Evolutionary conservation across 495 filamentous ascomycete genomes (phyloP), one percentile per base, ranked within the genome.

Genomic region (Saxophila tyrrhenica): DNA sequence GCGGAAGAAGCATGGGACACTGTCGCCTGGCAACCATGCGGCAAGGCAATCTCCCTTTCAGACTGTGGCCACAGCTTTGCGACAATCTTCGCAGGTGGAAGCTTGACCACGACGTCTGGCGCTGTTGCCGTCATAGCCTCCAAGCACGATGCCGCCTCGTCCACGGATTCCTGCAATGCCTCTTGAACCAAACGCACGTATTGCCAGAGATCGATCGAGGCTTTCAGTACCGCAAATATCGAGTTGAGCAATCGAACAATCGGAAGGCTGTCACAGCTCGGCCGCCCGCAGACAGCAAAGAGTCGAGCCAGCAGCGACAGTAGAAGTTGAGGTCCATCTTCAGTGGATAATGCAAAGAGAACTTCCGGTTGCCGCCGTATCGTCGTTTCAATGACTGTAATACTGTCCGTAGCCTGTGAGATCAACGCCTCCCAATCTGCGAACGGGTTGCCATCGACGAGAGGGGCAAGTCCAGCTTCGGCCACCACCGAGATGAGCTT

Each of bases 401-500:
- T 69, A 52, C 86, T 89, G 60, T 83, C 78, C 2, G 68, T 61
- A 3, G 81, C 75, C 62, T 89, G 81, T 11, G 71, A 64, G 29
- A 82, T 67, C 38, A 85, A 64, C 25, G 74, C 61, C 5, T 69
- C 69, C 5, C 58, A 66, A 48, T 78, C 66, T 25, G 72, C 71
- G 60, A 86, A 85, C 19, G 82, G 78, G 55, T 85, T 78, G 59
- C 84, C 74, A 56, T 73, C 71, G 20, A 66, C 58, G 39, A 83
- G 73, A 35, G 73, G 72, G 52, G 86, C 86, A 1, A 98, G 68
- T 20, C 90, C 85, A 43, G 87, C 87, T 61, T 86, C 81, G 48
- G 86, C 76, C 58, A 94, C 83, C 56, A 95, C 84, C 58, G 82
- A 83, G 32, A 97, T 82, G 22, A 97, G 75, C 68, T 86, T 83